These are phyloP conservation scores for Fusarium devonianum DNA, from an alignment of 2,329 filamentous ascomycete genomes.

Conservation along the genomic window DNA sequence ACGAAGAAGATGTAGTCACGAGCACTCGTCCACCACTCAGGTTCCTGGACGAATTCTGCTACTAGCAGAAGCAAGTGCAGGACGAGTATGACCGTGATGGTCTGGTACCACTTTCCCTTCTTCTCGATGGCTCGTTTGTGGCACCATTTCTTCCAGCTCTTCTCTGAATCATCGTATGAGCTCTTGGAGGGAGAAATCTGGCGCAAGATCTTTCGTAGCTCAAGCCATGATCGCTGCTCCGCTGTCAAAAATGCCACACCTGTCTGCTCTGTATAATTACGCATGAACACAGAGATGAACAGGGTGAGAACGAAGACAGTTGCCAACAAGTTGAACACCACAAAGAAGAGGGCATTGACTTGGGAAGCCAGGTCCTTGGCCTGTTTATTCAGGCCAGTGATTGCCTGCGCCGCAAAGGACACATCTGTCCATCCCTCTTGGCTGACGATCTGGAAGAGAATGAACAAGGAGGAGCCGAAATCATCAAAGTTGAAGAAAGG, in stretches of 20 bases:
- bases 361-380: slow-evolving; percentile 73
- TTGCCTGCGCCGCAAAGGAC: slow-evolving; percentile 83
- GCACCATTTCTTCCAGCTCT: slow-evolving; percentile 89
- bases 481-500: slow-evolving; percentile 92
- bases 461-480: slow-evolving; percentile 92
- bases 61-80: slow-evolving; percentile 85
- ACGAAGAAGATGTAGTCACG: slow-evolving; percentile 80
- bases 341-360: slow-evolving; percentile 92
- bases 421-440: slow-evolving; percentile 98
- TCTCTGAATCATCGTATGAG: slow-evolving; percentile 78
- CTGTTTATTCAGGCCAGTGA: slow-evolving; percentile 78
- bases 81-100: slow-evolving; percentile 80
- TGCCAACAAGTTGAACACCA: slow-evolving; percentile 94
- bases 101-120: slow-evolving; percentile 87
- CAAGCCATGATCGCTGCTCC: slow-evolving; percentile 96
- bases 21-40: slow-evolving; percentile 70
- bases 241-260: slow-evolving; percentile 95
- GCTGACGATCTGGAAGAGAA: slow-evolving; percentile 97
- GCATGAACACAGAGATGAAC: slow-evolving; percentile 99
- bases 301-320: slow-evolving; percentile 96
- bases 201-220: slow-evolving; percentile 86
- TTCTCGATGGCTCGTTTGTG: slow-evolving; percentile 95
- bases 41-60: slow-evolving; percentile 83
- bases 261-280: slow-evolving; percentile 98
- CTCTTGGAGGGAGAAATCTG: slow-evolving; percentile 96